Percentiles rank a stretch among this genome's conserved stretches.
phyloP scores from a whole-genome alignment of 2,329 filamentous ascomycete genomes.

The Aureobasidium subglaciale region DNA sequence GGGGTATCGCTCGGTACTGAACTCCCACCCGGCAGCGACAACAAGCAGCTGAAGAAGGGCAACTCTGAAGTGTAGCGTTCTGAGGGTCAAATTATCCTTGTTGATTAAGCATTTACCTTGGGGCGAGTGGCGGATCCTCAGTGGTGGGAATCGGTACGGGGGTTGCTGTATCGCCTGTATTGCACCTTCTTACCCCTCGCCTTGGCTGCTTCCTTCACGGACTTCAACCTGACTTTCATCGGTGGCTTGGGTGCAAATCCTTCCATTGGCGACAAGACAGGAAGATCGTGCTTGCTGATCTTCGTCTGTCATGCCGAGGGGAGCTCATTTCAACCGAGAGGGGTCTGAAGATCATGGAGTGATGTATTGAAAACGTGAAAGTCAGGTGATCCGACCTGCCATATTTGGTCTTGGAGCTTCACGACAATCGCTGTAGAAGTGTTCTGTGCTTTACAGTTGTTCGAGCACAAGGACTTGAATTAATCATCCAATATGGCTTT shows the following conservation, averaged over 20 bases:
- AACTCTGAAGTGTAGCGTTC: background rate
- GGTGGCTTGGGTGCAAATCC: background rate
- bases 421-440: background rate
- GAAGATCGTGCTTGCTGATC: background rate
- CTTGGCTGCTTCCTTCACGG: background rate
- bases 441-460: background rate
- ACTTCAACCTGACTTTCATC: background rate
- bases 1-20: background rate
- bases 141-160: background rate
- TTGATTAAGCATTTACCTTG: too few relatives aligned
- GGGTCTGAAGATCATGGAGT: background rate
- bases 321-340: slow-evolving; percentile 8
- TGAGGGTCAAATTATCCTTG: too few relatives aligned
- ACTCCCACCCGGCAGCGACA: background rate
- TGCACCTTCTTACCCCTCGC: slow-evolving; percentile 1
- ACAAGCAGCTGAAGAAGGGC: background rate
- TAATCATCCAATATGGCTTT: background rate
- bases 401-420: background rate
- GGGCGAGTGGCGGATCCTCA: too few relatives aligned
- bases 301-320: background rate
- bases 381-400: background rate
- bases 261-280: background rate
- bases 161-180: background rate
- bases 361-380: background rate
- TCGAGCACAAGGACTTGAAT: background rate